phyloP scores from a whole-genome alignment of 1,284 basidiomycete genomes.

The Chondrostereum purpureum region DNA sequence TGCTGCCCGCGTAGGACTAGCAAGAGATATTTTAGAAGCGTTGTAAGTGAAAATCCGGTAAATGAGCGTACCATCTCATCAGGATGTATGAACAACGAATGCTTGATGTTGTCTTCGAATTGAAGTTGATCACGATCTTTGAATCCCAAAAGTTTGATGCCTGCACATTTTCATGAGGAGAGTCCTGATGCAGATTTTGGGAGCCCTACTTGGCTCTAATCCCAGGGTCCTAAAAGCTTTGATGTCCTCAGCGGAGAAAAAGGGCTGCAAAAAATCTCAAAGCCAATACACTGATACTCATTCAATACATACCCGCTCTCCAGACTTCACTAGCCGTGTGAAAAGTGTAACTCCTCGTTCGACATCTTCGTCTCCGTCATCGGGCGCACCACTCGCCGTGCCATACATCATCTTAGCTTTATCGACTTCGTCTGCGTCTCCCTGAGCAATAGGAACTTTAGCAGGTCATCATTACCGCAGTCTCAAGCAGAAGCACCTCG shows the following conservation, averaged over 20 bases:
- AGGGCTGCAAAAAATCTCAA: slow-evolving; percentile 42
- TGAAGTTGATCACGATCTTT: slow-evolving; percentile 66
- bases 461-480: too few species aligned
- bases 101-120: slow-evolving; percentile 89
- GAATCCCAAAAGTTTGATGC: slow-evolving; percentile 90
- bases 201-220: slow-evolving; percentile 59
- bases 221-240: slow-evolving; percentile 75
- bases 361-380: slow-evolving; percentile 36
- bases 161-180: slow-evolving; percentile 24
- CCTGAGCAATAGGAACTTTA: too few species aligned
- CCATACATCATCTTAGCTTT: slow-evolving; percentile 57
- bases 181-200: not conserved
- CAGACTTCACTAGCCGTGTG: slow-evolving; percentile 40
- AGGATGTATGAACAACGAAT: slow-evolving; percentile 89
- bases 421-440: slow-evolving; percentile 51
- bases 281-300: not conserved
- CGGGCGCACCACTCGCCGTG: slow-evolving; percentile 45
- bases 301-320: slow-evolving; percentile 48
- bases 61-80: slow-evolving; percentile 64
- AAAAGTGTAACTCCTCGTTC: slow-evolving; percentile 29
- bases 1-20: slow-evolving; percentile 83
- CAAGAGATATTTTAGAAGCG: not conserved
- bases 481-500: slow-evolving; percentile 47
- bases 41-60: not conserved
- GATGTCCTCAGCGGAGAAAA: slow-evolving; percentile 83